Evolutionary conservation across 306 rosid species (phyloP).

Genomic region (Astragalus glycyphyllos): DNA sequence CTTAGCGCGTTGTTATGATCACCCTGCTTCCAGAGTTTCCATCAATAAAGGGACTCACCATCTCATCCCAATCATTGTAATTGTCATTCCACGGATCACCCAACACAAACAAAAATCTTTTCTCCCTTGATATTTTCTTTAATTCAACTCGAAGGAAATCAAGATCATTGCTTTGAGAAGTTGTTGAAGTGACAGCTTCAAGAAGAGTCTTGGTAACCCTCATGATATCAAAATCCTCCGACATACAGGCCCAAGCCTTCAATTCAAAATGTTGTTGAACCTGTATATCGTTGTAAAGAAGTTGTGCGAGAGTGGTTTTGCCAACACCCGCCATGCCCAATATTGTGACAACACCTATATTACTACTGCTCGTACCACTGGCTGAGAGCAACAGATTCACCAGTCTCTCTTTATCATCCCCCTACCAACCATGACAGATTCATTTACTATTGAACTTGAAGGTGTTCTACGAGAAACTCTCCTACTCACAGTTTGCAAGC

Average conservation of each 20-base stretch:
- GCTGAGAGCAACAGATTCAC: background rate
- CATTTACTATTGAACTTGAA: background rate
- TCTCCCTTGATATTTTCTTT: no score
- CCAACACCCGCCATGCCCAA: constrained; percentile 31
- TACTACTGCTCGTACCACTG: background rate
- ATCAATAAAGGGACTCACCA: no score
- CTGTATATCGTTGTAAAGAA: constrained; percentile 32
- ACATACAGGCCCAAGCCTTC: constrained; percentile 30
- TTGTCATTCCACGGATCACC: no score
- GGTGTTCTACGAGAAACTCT: background rate
- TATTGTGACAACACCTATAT: constrained; percentile 31
- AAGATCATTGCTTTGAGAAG: background rate
- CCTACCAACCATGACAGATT: constrained; percentile 2
- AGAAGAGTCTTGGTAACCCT: background rate
- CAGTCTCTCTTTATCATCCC: background rate
- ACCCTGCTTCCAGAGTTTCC: no score
- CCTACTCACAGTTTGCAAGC: background rate
- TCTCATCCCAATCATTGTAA: no score
- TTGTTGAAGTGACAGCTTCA: background rate
- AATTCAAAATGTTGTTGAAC: no score
- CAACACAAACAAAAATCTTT: no score
- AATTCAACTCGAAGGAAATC: no score
- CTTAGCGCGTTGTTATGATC: no score
- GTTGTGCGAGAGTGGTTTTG: constrained; percentile 27
- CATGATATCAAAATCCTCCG: background rate